These are phyloP conservation scores for Echria macrotheca DNA, from an alignment of 495 filamentous ascomycete genomes.

Conservation along the genomic window DNA sequence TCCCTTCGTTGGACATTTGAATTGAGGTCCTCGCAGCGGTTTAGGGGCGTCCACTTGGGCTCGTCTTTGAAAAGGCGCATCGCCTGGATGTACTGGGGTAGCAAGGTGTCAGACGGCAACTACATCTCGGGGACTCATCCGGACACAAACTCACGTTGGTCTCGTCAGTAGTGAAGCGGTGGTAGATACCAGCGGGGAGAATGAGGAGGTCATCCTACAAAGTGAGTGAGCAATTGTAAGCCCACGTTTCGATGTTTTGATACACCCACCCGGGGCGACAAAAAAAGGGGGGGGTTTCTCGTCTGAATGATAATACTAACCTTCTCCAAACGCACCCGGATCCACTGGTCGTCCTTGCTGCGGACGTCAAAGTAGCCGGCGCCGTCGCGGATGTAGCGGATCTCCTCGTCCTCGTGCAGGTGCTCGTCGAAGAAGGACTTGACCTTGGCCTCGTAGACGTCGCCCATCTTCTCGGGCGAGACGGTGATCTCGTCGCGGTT, in stretches of 20 bases:
- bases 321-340: slow-evolving; percentile 73
- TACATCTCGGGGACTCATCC: background rate
- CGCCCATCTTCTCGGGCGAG: slow-evolving; percentile 83
- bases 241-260: background rate
- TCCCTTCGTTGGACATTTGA: slow-evolving; percentile 69
- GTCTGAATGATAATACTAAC: slow-evolving; percentile 30
- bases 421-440: slow-evolving; percentile 92
- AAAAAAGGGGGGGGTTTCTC: too few relatives aligned
- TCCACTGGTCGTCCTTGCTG: slow-evolving; percentile 67
- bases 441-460: slow-evolving; percentile 82
- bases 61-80: slow-evolving; percentile 98
- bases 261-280: background rate
- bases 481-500: slow-evolving; percentile 91
- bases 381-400: slow-evolving; percentile 90
- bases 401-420: slow-evolving; percentile 98
- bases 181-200: slow-evolving; percentile 93
- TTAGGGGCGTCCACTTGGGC: slow-evolving; percentile 96
- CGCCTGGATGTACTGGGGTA: slow-evolving; percentile 77
- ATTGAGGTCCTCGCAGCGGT: slow-evolving; percentile 73
- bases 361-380: slow-evolving; percentile 92
- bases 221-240: too few relatives aligned
- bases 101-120: background rate
- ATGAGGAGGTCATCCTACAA: slow-evolving; percentile 62
- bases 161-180: slow-evolving; percentile 91
- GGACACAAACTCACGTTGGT: slow-evolving; percentile 63